These are phyloP conservation scores for Fusarium sp. DNA, from an alignment of 2,329 filamentous ascomycete species.

Conservation along the genomic window DNA sequence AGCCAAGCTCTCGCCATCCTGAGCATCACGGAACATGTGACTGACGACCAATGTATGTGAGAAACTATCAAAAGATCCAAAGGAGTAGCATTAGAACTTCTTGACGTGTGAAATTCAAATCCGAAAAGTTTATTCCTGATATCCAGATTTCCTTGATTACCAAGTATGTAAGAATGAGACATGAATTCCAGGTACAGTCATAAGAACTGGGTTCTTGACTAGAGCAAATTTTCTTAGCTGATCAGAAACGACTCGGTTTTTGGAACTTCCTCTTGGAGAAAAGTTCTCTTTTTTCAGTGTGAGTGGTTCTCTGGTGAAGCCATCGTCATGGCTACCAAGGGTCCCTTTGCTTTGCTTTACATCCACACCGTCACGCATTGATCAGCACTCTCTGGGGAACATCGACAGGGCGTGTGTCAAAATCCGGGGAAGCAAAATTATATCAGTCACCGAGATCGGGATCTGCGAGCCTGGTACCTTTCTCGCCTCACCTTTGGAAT, in stretches of 20 bases:
- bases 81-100: not conserved
- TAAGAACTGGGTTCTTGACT: not conserved
- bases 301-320: slow-evolving; percentile 14
- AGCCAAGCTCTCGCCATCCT: not conserved
- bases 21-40: slow-evolving; percentile 6
- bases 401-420: slow-evolving; percentile 20
- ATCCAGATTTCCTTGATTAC: not conserved
- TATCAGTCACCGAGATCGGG: slow-evolving; percentile 27
- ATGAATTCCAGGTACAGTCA: slow-evolving; percentile 7
- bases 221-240: not conserved
- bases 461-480: slow-evolving; percentile 15
- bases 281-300: not conserved
- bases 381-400: slow-evolving; percentile 28
- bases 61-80: not conserved
- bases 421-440: slow-evolving; percentile 26
- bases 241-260: not conserved
- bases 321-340: slow-evolving; percentile 19
- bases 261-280: slow-evolving; percentile 18
- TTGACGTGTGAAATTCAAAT: not conserved
- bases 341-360: slow-evolving; percentile 13
- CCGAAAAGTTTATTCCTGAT: not conserved
- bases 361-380: slow-evolving; percentile 13
- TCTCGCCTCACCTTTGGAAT: slow-evolving; percentile 12
- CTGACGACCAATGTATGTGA: not conserved
- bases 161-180: slow-evolving; percentile 15